Base-by-base conservation (phyloP, 257 asterid species). In the Solanum tacnaense region DNA sequence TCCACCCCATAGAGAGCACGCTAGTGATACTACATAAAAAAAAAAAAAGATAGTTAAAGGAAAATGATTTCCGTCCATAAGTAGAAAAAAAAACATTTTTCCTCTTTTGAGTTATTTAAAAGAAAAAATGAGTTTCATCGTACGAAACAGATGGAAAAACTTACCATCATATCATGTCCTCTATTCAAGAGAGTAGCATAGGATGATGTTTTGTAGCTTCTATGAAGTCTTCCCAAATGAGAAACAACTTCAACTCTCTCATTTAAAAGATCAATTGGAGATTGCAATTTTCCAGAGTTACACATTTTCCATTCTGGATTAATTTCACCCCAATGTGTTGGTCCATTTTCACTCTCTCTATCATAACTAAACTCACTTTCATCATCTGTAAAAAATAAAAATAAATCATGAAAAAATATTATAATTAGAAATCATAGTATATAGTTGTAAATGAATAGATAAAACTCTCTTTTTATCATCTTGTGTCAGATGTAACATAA, bases 121-220 rank as follows among this genome's bases (percentile, higher is more conserved):
- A 0, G 1, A 70, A 70, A 36, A 71, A 34, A 35, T 20, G 1
- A 35, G 5, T 1, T 10, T 2, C 0, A 2, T 34, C 29, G 3
- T 73, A 20, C 11, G 9, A 73, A 10, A 34, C 15, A 2, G 1
- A 18, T 2, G 3, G 2, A 13, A 7, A 74, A 39, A 29, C 32
- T 35, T 91, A 96, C 98, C 99, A 94, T 96, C 92, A 95, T 93
- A 74, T 94, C 98, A 86, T 96, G 98, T 83, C 98, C 98, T 91
- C 98, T 89, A 36, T 96, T 95, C 35, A 88, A 68, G 12, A 95
- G 93, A 35, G 98, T 96, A 7, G 99, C 94, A 88, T 92, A 88
- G 13, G 94, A 89, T 56, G 95, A 89, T 52, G 94, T 85, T 41
- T 76, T 88, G 87, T 95, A 95, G 36, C 71, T 73, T 71, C 92